A percentile compares a stretch with the other conserved stretches of the same genome.
These are phyloP conservation scores for Candida maesae DNA, from an alignment of 805 yeast species.

Conservation along the genomic window DNA sequence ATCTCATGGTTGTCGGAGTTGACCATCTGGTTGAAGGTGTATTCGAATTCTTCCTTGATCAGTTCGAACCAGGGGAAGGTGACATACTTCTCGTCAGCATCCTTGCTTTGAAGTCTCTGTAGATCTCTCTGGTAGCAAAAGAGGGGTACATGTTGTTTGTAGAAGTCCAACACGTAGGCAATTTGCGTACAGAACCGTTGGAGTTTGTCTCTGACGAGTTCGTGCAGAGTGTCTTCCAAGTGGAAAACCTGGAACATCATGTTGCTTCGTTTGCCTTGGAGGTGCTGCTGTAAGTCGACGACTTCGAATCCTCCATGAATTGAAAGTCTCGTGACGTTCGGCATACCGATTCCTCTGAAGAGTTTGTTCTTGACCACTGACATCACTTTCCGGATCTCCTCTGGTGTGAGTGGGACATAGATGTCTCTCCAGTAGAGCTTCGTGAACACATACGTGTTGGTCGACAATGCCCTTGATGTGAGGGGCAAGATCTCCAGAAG, in stretches of 20 bases:
- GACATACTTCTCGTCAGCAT: background rate
- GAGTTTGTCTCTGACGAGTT: background rate
- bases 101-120: no score
- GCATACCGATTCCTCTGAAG: background rate
- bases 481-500: background rate
- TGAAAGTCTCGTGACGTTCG: background rate
- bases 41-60: background rate
- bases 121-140: background rate
- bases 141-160: background rate
- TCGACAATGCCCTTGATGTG: background rate
- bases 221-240: background rate
- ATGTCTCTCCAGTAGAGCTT: background rate
- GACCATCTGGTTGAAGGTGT: background rate
- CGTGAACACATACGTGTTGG: background rate
- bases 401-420: background rate
- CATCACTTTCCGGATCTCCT: background rate
- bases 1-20: background rate
- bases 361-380: background rate
- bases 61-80: background rate
- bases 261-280: background rate
- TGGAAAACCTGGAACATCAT: background rate
- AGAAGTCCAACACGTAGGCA: background rate
- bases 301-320: background rate
- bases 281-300: background rate
- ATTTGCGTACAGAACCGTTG: background rate